Conservation (phyloP, 306 rosid genomes). For the Cucumis cinereus region DNA sequence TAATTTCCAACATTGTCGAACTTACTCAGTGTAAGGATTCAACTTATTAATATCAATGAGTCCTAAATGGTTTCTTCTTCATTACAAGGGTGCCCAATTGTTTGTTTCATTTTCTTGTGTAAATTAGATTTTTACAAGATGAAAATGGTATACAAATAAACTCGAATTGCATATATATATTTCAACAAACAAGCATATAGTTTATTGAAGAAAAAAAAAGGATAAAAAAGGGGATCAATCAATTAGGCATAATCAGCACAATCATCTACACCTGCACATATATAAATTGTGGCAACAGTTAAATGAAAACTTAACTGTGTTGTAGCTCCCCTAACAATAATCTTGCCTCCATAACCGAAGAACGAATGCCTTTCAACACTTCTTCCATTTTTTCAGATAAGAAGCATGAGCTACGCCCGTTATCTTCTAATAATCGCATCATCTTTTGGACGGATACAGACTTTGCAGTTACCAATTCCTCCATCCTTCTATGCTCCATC, state of each 20-base stretch:
- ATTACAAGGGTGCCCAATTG: not conserved
- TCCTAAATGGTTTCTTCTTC: not conserved
- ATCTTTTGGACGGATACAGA: slow-evolving; percentile 31
- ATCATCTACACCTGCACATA: not conserved
- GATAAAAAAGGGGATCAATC: not conserved
- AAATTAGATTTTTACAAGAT: not conserved
- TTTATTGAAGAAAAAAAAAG: not conserved
- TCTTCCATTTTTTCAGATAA: slow-evolving; percentile 40
- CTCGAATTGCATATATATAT: too few relatives aligned
- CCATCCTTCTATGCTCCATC: slow-evolving; percentile 21
- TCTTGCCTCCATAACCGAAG: slow-evolving; percentile 47
- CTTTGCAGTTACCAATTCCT: slow-evolving; percentile 33
- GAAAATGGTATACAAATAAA: not conserved
- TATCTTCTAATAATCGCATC: slow-evolving; percentile 23
- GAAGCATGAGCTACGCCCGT: slow-evolving; percentile 19
- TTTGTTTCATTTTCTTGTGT: not conserved
- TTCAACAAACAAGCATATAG: not conserved
- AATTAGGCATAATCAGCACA: not conserved
- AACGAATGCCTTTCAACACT: slow-evolving; percentile 35
- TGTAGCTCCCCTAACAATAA: slow-evolving; percentile 23
- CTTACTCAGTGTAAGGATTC: not conserved
- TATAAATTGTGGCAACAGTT: not conserved
- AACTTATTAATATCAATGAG: not conserved
- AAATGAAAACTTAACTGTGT: slow-evolving; percentile 3
- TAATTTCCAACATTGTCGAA: not conserved